Evolutionary conservation across 768 basidiomycete genomes (phyloP).

Genomic region (Stropharia rugosoannulata): DNA sequence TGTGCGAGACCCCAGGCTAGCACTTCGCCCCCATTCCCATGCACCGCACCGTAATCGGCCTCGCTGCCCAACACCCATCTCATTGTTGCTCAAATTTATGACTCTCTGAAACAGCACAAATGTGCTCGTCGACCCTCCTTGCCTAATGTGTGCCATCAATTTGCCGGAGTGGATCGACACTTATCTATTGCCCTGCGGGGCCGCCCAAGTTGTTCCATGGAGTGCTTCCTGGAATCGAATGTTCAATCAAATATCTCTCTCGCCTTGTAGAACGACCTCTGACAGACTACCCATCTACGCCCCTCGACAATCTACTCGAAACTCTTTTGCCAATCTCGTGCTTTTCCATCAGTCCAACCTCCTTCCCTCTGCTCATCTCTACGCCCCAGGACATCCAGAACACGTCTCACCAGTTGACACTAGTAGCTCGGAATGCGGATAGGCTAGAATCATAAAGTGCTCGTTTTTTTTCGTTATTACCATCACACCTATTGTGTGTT

Average conservation of each 20-base stretch:
- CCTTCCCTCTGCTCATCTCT: slow-evolving; percentile 2
- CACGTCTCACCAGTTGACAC: slow-evolving; percentile 2
- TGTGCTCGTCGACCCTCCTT: slow-evolving; percentile 12
- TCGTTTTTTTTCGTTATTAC: slow-evolving; percentile 7
- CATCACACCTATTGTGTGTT: slow-evolving; percentile 7
- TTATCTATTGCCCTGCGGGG: slow-evolving; percentile 20
- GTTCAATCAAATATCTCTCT: slow-evolving; percentile 13
- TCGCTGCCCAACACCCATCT: slow-evolving; percentile 17
- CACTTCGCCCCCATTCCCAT: slow-evolving; percentile 11
- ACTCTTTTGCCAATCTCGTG: slow-evolving; percentile 7
- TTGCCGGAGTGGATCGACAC: slow-evolving; percentile 14
- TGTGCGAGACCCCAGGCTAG: slow-evolving; percentile 23
- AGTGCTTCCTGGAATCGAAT: slow-evolving; percentile 10
- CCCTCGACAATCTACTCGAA: not conserved
- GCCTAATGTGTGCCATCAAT: slow-evolving; percentile 10
- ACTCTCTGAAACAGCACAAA: slow-evolving; percentile 9
- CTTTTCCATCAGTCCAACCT: slow-evolving; percentile 7
- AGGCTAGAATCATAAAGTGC: slow-evolving; percentile 11
- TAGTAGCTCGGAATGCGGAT: not conserved
- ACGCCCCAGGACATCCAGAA: slow-evolving; percentile 7
- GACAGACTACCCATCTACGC: slow-evolving; percentile 6
- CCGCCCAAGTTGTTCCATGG: slow-evolving; percentile 8
- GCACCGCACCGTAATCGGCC: slow-evolving; percentile 9
- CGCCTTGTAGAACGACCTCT: slow-evolving; percentile 16
- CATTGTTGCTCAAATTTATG: slow-evolving; percentile 4